Conservation (phyloP, 2,329 filamentous ascomycete species). For the Exophiala mesophila region DNA sequence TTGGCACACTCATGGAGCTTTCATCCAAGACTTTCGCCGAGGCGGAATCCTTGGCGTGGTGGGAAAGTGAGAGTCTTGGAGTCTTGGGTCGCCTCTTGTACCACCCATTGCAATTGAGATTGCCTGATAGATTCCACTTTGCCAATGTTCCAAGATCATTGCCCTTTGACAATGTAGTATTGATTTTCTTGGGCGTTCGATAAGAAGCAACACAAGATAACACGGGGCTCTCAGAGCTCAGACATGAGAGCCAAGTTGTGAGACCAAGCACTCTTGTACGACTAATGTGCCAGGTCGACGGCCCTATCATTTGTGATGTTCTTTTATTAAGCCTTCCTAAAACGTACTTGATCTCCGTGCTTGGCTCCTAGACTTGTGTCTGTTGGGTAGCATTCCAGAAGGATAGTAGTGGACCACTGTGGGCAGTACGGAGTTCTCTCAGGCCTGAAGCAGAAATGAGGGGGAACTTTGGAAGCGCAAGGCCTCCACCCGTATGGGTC, state of each 20-base stretch:
- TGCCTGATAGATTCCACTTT: background rate
- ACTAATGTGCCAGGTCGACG: too few relatives aligned
- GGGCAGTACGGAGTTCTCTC: too few relatives aligned
- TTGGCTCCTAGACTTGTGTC: background rate
- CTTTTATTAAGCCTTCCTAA: background rate
- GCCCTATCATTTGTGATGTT: background rate
- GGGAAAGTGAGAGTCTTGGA: constrained; percentile 1
- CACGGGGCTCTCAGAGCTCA: background rate
- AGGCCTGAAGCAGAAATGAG: too few relatives aligned
- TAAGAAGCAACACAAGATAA: background rate
- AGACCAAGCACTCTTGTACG: background rate
- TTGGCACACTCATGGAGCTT: background rate
- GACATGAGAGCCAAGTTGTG: background rate
- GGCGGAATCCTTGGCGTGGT: background rate
- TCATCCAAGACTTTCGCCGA: constrained; percentile 1
- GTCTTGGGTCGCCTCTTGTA: background rate
- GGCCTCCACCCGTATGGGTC: too few relatives aligned
- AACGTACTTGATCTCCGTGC: background rate
- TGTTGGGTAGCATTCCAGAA: background rate
- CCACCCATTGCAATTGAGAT: background rate
- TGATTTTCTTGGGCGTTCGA: background rate
- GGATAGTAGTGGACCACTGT: background rate
- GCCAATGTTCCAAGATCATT: background rate
- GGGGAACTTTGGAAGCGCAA: too few relatives aligned
- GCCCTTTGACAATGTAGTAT: background rate